Evolutionary conservation across 1,139 yeast species (phyloP), one percentile per base, ranked within the genome.

Genomic region (Zhuliangozyma blackwelliae): DNA sequence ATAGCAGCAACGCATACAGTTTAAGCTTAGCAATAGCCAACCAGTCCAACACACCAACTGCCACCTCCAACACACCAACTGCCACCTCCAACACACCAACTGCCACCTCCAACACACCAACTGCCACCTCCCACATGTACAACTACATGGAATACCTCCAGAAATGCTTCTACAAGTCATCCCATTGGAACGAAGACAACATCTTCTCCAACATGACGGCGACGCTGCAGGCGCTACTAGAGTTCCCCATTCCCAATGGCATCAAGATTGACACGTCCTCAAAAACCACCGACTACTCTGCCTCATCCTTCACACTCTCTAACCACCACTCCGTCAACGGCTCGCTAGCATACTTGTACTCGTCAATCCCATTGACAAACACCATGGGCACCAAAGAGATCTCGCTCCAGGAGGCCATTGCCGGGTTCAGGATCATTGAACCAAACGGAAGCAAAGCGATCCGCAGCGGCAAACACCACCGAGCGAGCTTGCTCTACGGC

Each of bases 71-170:
- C 26, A 88, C 32, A 12, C 10, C 11, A 22, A 11, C 10, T 13
- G 9, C 12, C 28, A 13, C 7, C 19, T 25, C 26, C 19, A 33
- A 28, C 26, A 88, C 32, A 12, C 10, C 11, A 22, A 11, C 10
- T 13, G 9, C 12, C 28, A 13, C 7, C 19, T 25, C 26, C 19
- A 23, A 22, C 28, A 8, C 32, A 12, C 10, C 11, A 22, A 11
- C 10, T 13, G 9, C 12, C 28, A 13, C 7, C 19, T 25, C 26
- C 19, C 35, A 28, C 26, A 88, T 89, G 97, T 70, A 82, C 48
- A 76, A 79, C 35, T 87, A 84, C 61, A 87, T 88, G 95, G 96
- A 89, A 52, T 82, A 84, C 57, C 76, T 89, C 31, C 81, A 82
- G 47, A 70, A 73, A 57, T 77, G 88, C 48, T 89, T 85, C 61